phyloP scores from a whole-genome alignment of 495 filamentous ascomycete species.

The Xylaria bambusicola region DNA sequence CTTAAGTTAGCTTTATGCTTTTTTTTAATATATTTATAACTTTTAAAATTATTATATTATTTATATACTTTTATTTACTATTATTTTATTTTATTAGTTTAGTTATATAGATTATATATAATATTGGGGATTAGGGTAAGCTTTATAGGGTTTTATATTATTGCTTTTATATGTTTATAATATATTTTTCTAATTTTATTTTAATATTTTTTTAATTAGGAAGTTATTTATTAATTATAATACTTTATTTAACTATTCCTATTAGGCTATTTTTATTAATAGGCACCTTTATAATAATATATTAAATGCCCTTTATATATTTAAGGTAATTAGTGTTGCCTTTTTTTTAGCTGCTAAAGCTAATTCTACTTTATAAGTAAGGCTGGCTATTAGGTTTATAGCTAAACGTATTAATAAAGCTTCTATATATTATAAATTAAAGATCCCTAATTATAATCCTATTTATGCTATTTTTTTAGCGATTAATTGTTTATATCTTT shows the following conservation, averaged over 20 bases:
- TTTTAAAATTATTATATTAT: conserved; percentile 5
- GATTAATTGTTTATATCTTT: conserved; percentile 6
- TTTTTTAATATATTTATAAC: not conserved
- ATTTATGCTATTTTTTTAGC: conserved; percentile 5
- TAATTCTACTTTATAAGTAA: conserved; percentile 4
- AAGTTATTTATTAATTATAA: too few species aligned
- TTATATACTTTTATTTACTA: not conserved
- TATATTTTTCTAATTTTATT: not conserved
- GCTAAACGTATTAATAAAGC: not conserved
- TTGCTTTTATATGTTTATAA: not conserved
- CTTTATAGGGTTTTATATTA: not conserved
- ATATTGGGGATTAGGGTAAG: not conserved
- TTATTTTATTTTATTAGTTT: not conserved
- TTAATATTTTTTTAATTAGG: conserved; percentile 1
- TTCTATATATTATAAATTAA: conserved; percentile 4
- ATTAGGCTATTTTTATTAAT: too few species aligned
- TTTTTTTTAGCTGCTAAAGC: not conserved
- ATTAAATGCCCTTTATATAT: conserved; percentile 5
- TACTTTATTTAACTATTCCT: too few species aligned
- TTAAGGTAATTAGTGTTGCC: conserved; percentile 1
- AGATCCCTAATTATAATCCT: not conserved
- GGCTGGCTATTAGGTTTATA: not conserved
- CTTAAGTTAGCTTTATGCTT: not conserved
- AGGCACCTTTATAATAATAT: not conserved
- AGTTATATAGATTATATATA: conserved; percentile 3